Evolutionary conservation across 768 basidiomycete species (phyloP).

Genomic region (Kwoniella mangroviensis): DNA sequence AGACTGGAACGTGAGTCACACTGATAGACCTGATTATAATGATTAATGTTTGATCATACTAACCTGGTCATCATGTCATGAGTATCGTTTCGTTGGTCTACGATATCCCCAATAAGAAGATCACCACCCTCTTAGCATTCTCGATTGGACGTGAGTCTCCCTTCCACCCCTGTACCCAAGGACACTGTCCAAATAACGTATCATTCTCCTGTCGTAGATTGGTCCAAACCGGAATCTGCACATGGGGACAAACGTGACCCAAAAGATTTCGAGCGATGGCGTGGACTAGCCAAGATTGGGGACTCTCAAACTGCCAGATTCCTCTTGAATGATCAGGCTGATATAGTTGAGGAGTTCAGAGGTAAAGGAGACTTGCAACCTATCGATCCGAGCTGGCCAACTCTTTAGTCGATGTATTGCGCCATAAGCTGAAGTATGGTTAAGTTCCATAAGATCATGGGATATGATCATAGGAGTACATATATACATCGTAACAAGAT

Average conservation of each 20-base stretch:
- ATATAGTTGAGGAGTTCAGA: conserved; percentile 15
- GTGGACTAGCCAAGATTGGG: conserved; percentile 10
- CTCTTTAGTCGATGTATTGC: not conserved
- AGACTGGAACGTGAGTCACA: conserved; percentile 13
- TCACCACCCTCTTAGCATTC: conserved; percentile 20
- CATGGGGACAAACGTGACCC: conserved; percentile 19
- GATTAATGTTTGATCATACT: not conserved
- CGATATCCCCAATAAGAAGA: conserved; percentile 9
- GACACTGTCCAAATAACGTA: no score
- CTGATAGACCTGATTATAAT: not conserved
- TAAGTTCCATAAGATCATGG: no score
- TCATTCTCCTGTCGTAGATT: not conserved
- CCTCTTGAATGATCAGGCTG: conserved; percentile 17
- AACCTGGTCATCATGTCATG: not conserved
- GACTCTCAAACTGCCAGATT: conserved; percentile 17
- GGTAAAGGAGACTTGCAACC: conserved; percentile 13
- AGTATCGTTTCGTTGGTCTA: conserved; percentile 3
- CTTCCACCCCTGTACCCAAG: not conserved
- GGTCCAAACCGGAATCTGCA: conserved; percentile 17
- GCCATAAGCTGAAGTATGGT: no score
- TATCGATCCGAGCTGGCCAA: conserved; percentile 9
- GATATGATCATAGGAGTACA: no score
- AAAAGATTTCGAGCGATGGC: conserved; percentile 16
- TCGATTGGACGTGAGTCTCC: conserved; percentile 11
- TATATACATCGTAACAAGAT: not conserved